phyloP scores from a whole-genome alignment of 768 basidiomycete genomes.

The Cubamyces sp. region DNA sequence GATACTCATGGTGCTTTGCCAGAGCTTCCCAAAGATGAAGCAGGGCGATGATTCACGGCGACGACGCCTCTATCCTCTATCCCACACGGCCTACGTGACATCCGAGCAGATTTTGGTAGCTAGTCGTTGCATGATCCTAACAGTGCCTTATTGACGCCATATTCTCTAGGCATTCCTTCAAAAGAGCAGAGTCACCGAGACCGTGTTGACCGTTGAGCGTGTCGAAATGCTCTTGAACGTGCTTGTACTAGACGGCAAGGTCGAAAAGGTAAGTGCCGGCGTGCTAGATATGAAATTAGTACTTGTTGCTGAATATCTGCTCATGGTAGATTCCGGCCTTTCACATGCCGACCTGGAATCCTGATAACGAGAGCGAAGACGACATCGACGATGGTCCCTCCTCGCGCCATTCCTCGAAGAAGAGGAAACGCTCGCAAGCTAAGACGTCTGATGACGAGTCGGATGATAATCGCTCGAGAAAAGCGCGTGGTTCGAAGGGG shows the following conservation, averaged over 20 bases:
- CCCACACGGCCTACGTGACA: constrained; percentile 73
- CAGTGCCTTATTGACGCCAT: neutral
- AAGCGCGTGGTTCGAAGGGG: no score
- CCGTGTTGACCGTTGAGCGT: constrained; percentile 81
- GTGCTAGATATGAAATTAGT: no score
- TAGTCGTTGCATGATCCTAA: neutral
- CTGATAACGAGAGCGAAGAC: no score
- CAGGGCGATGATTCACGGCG: constrained; percentile 33
- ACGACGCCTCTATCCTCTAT: constrained; percentile 71
- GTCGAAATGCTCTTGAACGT: constrained; percentile 91
- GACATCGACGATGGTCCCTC: no score
- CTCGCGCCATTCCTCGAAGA: no score
- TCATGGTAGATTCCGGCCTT: constrained; percentile 16
- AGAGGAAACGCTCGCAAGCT: no score
- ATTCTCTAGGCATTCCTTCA: constrained; percentile 57
- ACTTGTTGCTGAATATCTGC: neutral
- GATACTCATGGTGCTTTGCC: neutral
- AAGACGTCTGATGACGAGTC: no score
- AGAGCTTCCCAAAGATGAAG: constrained; percentile 74
- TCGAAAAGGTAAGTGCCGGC: constrained; percentile 68
- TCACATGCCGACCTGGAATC: neutral
- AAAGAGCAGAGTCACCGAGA: constrained; percentile 77
- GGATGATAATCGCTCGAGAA: no score
- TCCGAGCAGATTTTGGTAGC: constrained; percentile 67
- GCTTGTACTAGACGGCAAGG: constrained; percentile 85